Evolutionary conservation across 75 land plant genomes (phyloP).

Genomic region (Picea sitchensis): DNA sequence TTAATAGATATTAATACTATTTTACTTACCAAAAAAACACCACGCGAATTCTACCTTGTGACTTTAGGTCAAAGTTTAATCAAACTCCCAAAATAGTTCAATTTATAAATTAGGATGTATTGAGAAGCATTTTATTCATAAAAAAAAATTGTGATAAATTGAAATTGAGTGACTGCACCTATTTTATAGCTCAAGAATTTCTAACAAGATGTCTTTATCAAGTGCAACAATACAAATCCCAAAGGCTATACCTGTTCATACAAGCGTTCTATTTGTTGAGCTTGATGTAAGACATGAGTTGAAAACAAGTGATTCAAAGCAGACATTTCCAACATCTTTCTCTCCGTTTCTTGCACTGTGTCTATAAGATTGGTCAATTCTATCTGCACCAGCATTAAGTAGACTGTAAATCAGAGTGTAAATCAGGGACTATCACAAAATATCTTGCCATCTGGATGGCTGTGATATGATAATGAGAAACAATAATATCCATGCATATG

Average conservation of each 20-base stretch:
- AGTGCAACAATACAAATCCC: background rate
- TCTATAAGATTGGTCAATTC: constrained; percentile 76
- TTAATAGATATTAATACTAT: no score
- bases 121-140: background rate
- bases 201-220: background rate
- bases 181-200: background rate
- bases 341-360: constrained; percentile 85
- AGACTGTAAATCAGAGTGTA: background rate
- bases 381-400: constrained; percentile 36
- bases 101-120: background rate
- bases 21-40: no score
- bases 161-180: background rate
- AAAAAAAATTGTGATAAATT: background rate
- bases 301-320: constrained; percentile 91
- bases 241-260: constrained; percentile 64
- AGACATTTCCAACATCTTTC: constrained; percentile 95
- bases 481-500: background rate
- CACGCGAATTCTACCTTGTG: background rate
- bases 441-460: background rate
- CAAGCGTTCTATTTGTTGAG: constrained; percentile 79
- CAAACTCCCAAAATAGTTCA: background rate
- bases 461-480: background rate
- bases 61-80: background rate
- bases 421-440: background rate
- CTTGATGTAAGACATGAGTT: constrained; percentile 90